These are phyloP conservation scores for Curvularia verruculosa DNA, from an alignment of 2,329 filamentous ascomycete genomes.

Conservation along the genomic window DNA sequence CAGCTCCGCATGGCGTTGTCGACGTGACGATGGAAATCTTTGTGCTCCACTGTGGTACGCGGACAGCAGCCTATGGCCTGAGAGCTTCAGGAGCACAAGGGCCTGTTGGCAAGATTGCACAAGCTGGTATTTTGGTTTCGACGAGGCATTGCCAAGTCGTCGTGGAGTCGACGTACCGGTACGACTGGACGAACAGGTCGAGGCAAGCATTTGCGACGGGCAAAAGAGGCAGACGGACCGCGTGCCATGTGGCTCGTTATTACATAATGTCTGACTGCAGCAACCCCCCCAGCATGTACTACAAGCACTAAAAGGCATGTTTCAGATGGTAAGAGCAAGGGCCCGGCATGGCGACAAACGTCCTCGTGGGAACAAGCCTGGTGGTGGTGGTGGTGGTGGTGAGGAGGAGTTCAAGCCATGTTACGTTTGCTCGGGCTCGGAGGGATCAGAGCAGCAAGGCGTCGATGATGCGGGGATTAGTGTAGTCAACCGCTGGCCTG, in stretches of 20 bases:
- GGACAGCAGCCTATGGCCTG: constrained; percentile 23
- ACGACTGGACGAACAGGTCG: not conserved
- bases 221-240: not conserved
- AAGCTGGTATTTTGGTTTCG: constrained; percentile 18
- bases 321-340: constrained; percentile 34
- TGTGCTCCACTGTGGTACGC: constrained; percentile 36
- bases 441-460: constrained; percentile 5
- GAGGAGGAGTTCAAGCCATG: constrained; percentile 11
- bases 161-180: not conserved
- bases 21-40: constrained; percentile 44
- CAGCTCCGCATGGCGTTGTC: constrained; percentile 39
- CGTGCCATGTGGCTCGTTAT: not conserved
- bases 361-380: constrained; percentile 22
- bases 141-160: not conserved
- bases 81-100: constrained; percentile 23
- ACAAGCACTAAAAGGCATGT: constrained; percentile 27
- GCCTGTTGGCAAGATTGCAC: constrained; percentile 31
- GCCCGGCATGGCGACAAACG: constrained; percentile 38
- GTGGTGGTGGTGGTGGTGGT: constrained; percentile 6
- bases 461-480: constrained; percentile 10
- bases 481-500: constrained; percentile 11
- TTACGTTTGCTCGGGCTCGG: constrained; percentile 8
- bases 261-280: constrained; percentile 13
- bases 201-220: not conserved
- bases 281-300: constrained; percentile 6